These are phyloP conservation scores for Chloranthus sessilifolius DNA, from an alignment of 164 flowering plant genomes.

Conservation along the genomic window DNA sequence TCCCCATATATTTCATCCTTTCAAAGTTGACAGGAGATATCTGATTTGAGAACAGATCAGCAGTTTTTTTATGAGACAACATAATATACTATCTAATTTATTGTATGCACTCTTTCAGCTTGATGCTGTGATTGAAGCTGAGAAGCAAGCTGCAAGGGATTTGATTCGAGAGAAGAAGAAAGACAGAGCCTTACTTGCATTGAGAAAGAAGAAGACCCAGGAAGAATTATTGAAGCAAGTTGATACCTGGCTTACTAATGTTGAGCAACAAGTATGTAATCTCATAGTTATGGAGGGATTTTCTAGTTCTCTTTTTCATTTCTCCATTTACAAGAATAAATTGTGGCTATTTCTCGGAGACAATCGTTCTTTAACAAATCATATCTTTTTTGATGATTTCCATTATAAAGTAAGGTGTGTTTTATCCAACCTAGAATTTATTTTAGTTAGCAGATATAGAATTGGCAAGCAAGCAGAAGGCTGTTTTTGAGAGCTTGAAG, in stretches of 20 bases:
- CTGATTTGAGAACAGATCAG: too few species aligned
- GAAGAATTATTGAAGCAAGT: conserved; percentile 93
- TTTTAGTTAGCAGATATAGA: conserved; percentile 91
- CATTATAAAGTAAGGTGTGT: neutral
- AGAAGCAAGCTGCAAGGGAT: conserved; percentile 89
- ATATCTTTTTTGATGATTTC: neutral
- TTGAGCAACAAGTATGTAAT: conserved; percentile 83
- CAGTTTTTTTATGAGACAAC: too few species aligned
- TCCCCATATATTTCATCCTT: too few species aligned
- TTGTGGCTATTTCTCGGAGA: neutral
- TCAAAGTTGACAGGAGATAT: too few species aligned
- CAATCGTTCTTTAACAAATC: neutral
- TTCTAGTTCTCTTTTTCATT: neutral
- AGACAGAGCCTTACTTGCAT: conserved; percentile 89
- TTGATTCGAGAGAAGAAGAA: conserved; percentile 87
- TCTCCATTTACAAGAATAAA: neutral
- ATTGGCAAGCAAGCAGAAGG: conserved; percentile 87
- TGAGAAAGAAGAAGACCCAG: conserved; percentile 90
- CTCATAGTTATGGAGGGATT: neutral
- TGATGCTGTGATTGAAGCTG: conserved; percentile 92
- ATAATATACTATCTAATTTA: too few species aligned
- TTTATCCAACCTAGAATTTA: too few species aligned
- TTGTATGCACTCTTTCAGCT: conserved; percentile 38
- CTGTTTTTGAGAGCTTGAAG: conserved; percentile 89
- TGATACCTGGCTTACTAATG: conserved; percentile 85